phyloP scores from a whole-genome alignment of 805 yeast species.

The Schwanniomyces polymorphus region DNA sequence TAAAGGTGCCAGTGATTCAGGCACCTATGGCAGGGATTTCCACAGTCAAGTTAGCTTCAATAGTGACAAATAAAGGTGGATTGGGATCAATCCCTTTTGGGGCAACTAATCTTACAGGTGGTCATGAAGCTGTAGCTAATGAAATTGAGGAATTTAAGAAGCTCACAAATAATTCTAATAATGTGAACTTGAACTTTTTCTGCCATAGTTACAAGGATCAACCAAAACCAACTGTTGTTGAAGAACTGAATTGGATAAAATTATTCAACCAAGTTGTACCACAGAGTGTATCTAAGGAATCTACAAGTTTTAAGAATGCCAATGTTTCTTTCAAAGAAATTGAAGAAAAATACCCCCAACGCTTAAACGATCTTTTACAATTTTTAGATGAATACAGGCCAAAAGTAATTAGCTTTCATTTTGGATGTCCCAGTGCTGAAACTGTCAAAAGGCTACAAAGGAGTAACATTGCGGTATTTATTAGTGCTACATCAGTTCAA shows the following conservation, averaged over 20 bases:
- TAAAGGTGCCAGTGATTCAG: slow-evolving; percentile 48
- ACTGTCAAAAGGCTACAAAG: slow-evolving; percentile 33
- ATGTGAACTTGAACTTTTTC: slow-evolving; percentile 50
- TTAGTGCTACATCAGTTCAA: slow-evolving; percentile 44
- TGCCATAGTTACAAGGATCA: slow-evolving; percentile 31
- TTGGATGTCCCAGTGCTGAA: slow-evolving; percentile 42
- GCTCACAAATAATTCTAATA: slow-evolving; percentile 8
- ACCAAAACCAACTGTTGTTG: slow-evolving; percentile 11
- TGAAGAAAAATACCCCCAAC: slow-evolving; percentile 17
- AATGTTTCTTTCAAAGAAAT: slow-evolving; percentile 30
- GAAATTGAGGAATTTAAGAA: slow-evolving; percentile 13
- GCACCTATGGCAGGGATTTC: slow-evolving; percentile 64
- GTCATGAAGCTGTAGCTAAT: slow-evolving; percentile 11
- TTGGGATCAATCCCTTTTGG: slow-evolving; percentile 51
- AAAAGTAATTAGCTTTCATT: slow-evolving; percentile 51
- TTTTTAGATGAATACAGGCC: slow-evolving; percentile 29
- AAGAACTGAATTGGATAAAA: slow-evolving; percentile 21
- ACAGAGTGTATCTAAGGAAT: slow-evolving; percentile 2
- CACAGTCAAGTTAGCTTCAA: slow-evolving; percentile 44
- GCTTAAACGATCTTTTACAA: slow-evolving; percentile 15
- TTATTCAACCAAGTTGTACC: slow-evolving; percentile 13
- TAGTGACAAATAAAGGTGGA: slow-evolving; percentile 44
- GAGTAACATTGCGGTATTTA: slow-evolving; percentile 42
- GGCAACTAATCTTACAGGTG: slow-evolving; percentile 24
- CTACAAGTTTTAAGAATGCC: slow-evolving; percentile 15